Base-by-base conservation (phyloP, 768 basidiomycete species). In the Leccinum fibrillosum region DNA sequence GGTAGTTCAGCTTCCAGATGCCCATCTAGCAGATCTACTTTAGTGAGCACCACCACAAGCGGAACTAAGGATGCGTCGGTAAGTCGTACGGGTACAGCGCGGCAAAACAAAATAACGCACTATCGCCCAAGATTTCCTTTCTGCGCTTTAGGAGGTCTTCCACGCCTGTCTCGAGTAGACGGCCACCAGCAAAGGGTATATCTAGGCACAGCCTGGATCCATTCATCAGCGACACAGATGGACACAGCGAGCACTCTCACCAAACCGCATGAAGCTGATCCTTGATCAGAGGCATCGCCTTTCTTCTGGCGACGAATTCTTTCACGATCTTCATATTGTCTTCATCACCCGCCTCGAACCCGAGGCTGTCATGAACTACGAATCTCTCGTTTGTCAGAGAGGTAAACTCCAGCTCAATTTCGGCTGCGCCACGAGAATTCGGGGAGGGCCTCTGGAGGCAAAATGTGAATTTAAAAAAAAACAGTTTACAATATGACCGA, bases 231-330 rank as follows among this genome's bases (percentile, higher is more conserved):
- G 1, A 28, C 2, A 21, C 19, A 5, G 10, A 34, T n/a, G 2
- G 12, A 47, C 3, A 9, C 2, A 28, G 3, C 5, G n/a, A 15
- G 25, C 4, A 2, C n/a, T 28, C 48, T 35, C 26, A 62, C 63
- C 63, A 64, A 39, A 64, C 21, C 1, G 60, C 63, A 26, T 64
- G 63, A 42, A 65, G 37, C n/a, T 51, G 59, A 37, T 64, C 56
- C 26, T 53, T 45, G 35, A 15, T 35, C 9, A 2, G 10, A n/a
- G 45, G 52, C 60, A 37, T 32, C 7, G 35, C 30, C 52, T 32
- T 26, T 49, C 60, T 62, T 42, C 28, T 21, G 15, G 42, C 42
- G 42, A 44, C 19, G 42, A 44, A 44, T 11, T 44, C 19, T 44
- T 44, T 44, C n/a, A 44, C 42, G 17, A 19, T 44, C 19, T 44